These are phyloP conservation scores for Stentor coeruleus DNA, from an alignment of 73 alveolate genomes.

Conservation along the genomic window DNA sequence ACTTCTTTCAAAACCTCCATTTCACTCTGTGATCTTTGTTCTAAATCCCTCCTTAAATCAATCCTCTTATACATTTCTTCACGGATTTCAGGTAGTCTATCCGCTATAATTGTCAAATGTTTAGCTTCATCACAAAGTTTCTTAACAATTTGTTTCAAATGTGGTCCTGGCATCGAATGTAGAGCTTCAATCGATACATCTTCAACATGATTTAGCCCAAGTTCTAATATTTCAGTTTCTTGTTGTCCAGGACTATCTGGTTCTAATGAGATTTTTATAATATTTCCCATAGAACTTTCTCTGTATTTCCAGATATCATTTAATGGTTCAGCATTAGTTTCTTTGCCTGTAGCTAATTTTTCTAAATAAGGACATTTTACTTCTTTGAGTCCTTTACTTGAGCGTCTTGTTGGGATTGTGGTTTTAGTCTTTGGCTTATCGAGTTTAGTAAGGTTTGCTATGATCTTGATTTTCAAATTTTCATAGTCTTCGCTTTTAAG, in stretches of 20 bases:
- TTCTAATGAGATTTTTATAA: constrained; percentile 6
- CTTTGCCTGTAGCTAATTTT: neutral
- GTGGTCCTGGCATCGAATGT: neutral
- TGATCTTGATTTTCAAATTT: neutral
- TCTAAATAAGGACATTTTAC: constrained; percentile 19
- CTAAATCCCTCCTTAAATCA: neutral
- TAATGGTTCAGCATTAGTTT: constrained; percentile 3
- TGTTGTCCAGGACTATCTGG: constrained; percentile 16
- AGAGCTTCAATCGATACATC: constrained; percentile 1
- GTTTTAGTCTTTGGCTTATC: neutral
- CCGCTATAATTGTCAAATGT: neutral
- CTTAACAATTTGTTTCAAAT: constrained; percentile 10
- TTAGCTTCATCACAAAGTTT: neutral
- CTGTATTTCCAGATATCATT: constrained; percentile 21
- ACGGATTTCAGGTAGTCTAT: neutral
- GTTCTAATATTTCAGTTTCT: neutral
- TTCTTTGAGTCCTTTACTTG: constrained; percentile 4
- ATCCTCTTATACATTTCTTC: neutral
- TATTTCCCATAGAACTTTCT: neutral
- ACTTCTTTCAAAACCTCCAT: neutral
- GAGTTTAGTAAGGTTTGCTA: neutral
- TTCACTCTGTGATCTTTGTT: neutral
- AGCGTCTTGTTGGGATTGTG: neutral
- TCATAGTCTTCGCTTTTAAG: neutral
- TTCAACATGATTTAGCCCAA: neutral